phyloP scores from a whole-genome alignment of 1,139 yeast genomes.

The Candida sojae region DNA sequence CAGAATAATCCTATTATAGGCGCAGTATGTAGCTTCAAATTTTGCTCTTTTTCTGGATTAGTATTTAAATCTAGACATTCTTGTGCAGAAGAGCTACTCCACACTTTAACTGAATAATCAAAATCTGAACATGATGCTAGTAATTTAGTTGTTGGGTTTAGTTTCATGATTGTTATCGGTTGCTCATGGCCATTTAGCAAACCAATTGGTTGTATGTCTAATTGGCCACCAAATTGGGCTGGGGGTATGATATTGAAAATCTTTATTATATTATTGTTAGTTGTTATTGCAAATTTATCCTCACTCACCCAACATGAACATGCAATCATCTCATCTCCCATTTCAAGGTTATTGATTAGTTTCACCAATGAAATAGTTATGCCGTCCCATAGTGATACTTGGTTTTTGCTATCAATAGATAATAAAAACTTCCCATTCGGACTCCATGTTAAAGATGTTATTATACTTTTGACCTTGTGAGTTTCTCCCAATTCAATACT shows the following conservation, averaged over 20 bases:
- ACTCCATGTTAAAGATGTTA: conserved; percentile 36
- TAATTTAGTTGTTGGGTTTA: conserved; percentile 51
- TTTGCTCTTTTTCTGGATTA: conserved; percentile 14
- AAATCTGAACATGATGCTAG: conserved; percentile 73
- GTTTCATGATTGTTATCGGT: conserved; percentile 57
- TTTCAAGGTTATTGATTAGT: conserved; percentile 19
- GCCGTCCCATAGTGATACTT: conserved; percentile 44
- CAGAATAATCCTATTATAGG: conserved; percentile 59
- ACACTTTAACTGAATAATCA: conserved; percentile 68
- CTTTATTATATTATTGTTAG: conserved; percentile 54
- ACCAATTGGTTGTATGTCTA: conserved; percentile 56
- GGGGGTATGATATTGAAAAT: conserved; percentile 51
- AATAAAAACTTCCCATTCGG: conserved; percentile 37
- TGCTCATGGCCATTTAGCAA: conserved; percentile 69
- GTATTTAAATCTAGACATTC: conserved; percentile 33
- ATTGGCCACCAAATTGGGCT: conserved; percentile 9
- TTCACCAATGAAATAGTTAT: conserved; percentile 32
- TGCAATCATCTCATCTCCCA: conserved; percentile 15
- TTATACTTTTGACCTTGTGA: conserved; percentile 14
- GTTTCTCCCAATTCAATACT: conserved; percentile 10
- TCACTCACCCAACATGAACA: conserved; percentile 74
- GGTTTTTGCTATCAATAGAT: conserved; percentile 32
- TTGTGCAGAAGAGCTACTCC: conserved; percentile 66
- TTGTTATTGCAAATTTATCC: conserved; percentile 70
- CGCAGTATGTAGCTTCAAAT: conserved; percentile 44